phyloP scores from a whole-genome alignment of 1,284 basidiomycete genomes.

The Puccinia triticina region DNA sequence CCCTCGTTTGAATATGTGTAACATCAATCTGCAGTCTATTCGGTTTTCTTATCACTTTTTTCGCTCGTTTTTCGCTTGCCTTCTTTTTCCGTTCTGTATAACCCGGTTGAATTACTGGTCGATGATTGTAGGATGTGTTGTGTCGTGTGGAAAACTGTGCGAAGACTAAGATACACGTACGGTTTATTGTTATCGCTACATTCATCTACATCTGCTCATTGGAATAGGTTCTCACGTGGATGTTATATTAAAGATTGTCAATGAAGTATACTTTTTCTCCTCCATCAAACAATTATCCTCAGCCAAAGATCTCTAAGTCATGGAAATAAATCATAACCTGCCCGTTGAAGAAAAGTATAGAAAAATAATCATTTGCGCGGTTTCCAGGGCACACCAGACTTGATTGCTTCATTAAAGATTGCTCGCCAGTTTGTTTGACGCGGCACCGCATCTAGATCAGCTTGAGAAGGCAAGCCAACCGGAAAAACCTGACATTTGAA shows the following conservation, averaged over 20 bases:
- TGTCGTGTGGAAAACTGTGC: neutral
- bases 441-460: conserved; percentile 25
- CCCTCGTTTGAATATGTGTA: neutral
- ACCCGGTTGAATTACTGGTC: neutral
- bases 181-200: no score
- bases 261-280: no score
- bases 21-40: neutral
- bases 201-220: no score
- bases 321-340: neutral
- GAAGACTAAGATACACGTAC: no score
- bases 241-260: no score
- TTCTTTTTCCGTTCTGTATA: neutral
- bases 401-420: conserved; percentile 33
- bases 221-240: no score
- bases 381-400: conserved; percentile 33
- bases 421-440: conserved; percentile 36
- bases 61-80: neutral
- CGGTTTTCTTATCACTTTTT: neutral
- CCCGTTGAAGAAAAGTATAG: no score
- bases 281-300: no score
- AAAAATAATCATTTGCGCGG: neutral
- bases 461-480: conserved; percentile 42
- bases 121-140: no score
- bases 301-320: neutral
- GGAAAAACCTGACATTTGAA: conserved; percentile 31